Evolutionary conservation across 2,329 filamentous ascomycete genomes (phyloP).

Genomic region (Exophiala mesophila): DNA sequence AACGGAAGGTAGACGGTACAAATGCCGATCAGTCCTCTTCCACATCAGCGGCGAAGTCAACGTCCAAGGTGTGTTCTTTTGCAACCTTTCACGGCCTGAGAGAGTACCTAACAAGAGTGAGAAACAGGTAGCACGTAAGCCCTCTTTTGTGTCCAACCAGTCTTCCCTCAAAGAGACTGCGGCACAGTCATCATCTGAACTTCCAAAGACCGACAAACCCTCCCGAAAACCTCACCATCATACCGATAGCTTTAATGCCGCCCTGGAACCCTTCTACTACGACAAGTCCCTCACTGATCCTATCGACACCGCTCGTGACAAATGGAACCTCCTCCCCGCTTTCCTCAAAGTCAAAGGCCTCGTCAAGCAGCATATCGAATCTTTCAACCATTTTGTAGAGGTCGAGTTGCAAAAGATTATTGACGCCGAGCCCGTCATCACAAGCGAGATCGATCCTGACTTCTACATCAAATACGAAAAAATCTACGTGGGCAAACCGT

Average conservation of each 20-base stretch:
- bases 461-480: slow-evolving; percentile 87
- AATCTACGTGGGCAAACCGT: slow-evolving; percentile 78
- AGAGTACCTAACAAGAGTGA: too few species aligned
- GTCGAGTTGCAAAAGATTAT: slow-evolving; percentile 97
- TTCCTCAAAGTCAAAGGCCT: slow-evolving; percentile 96
- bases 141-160: too few species aligned
- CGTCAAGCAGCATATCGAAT: slow-evolving; percentile 97
- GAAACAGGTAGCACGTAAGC: slow-evolving; percentile 11
- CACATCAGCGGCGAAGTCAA: slow-evolving; percentile 11
- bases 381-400: slow-evolving; percentile 97
- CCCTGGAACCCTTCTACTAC: slow-evolving; percentile 66
- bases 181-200: slow-evolving; percentile 2
- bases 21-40: too few species aligned
- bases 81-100: too few species aligned
- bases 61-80: slow-evolving; percentile 21
- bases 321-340: slow-evolving; percentile 95
- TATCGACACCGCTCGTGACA: slow-evolving; percentile 70
- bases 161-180: slow-evolving; percentile 1
- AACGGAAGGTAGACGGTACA: slow-evolving; percentile 24
- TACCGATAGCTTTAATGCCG: slow-evolving; percentile 52
- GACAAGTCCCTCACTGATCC: slow-evolving; percentile 63
- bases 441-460: slow-evolving; percentile 85
- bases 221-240: slow-evolving; percentile 15
- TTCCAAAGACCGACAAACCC: slow-evolving; percentile 12
- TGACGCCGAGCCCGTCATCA: slow-evolving; percentile 78